Evolutionary conservation across 2,329 filamentous ascomycete species (phyloP), one percentile per base, ranked within the genome.

Genomic region (Fusarium sp.): DNA sequence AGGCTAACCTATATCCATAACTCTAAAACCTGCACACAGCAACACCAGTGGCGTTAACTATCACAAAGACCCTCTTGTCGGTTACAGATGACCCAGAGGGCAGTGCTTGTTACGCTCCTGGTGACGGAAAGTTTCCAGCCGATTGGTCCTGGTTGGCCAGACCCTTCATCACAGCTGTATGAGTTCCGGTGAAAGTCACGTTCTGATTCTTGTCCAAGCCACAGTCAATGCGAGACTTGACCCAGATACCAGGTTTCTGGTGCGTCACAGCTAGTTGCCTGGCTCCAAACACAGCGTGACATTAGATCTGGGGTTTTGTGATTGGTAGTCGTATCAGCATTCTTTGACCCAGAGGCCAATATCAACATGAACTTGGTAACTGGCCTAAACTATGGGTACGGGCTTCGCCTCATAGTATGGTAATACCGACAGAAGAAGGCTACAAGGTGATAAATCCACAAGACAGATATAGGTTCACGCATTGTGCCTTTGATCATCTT

Each of bases 161-260:
- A 5, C 34, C 13, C 39, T 6, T 21, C 39, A 14, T 19, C 22
- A 10, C 11, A 49, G 21, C 9, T 52, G 24, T 53, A 47, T 31
- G 7, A 33, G 45, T 24, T 33, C 9, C 28, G 5, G 39, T 8
- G 22, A 39, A 33, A 34, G 31, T 44, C 46, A 54, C 34, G 19
- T 19, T 26, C 24, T 44, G 22, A 22, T 28, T 28, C 21, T 57
- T 17, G 26, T 52, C 62, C 52, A 43, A 64, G 62, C 52, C 59
- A 58, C 52, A 19, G 21, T 58, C 42, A 33, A 49, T n/a, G 34
- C 36, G 21, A 34, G 17, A 22, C 36, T 40, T 13, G 19, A 36
- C 24, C 26, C 46, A n/a, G 7, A 15, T 28, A 55, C 17, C 22
- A 22, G 33, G 24, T n/a, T 24, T 46, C 19, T 13, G 7, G 9